phyloP scores from a whole-genome alignment of 1,284 basidiomycete species.

The Rhodotorula sp. region DNA sequence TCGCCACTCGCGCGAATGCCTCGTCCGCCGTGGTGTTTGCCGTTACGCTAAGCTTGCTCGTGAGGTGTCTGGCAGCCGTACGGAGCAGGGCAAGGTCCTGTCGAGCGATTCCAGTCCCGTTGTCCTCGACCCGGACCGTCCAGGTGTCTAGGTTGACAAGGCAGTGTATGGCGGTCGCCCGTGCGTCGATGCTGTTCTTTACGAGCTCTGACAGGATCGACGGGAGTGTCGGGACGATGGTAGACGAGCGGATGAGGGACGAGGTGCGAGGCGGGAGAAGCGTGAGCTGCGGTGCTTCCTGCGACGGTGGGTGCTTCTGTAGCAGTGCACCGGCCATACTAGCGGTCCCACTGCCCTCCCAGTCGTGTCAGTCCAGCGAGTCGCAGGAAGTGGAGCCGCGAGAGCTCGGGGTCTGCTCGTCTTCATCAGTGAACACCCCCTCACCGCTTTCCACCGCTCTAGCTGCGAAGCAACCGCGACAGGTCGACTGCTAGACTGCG shows the following conservation, averaged over 20 bases:
- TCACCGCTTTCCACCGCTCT: too few relatives aligned
- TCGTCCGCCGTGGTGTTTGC: neutral
- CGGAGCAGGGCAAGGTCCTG: constrained; percentile 61
- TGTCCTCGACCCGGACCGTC: constrained; percentile 76
- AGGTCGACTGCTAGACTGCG: neutral
- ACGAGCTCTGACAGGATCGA: constrained; percentile 76
- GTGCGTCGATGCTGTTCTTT: constrained; percentile 68
- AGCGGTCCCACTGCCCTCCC: too few relatives aligned
- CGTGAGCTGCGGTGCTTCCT: constrained; percentile 21
- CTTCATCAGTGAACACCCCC: neutral
- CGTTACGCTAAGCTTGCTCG: neutral
- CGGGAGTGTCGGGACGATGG: constrained; percentile 75
- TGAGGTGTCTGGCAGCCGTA: neutral
- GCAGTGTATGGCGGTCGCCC: constrained; percentile 48
- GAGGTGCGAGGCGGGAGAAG: constrained; percentile 44
- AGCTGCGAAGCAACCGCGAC: too few relatives aligned
- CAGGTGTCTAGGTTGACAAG: constrained; percentile 59
- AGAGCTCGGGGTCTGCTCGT: neutral
- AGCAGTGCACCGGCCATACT: neutral
- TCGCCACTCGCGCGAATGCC: neutral
- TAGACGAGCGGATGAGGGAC: constrained; percentile 65
- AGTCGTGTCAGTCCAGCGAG: too few relatives aligned
- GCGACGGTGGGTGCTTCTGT: constrained; percentile 2
- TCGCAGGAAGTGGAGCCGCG: neutral
- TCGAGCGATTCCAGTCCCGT: constrained; percentile 70